A percentile compares a stretch with the other conserved stretches of the same genome.
Evolutionary conservation across 2,329 filamentous ascomycete genomes (phyloP).

Genomic region (Aspergillus ustus): DNA sequence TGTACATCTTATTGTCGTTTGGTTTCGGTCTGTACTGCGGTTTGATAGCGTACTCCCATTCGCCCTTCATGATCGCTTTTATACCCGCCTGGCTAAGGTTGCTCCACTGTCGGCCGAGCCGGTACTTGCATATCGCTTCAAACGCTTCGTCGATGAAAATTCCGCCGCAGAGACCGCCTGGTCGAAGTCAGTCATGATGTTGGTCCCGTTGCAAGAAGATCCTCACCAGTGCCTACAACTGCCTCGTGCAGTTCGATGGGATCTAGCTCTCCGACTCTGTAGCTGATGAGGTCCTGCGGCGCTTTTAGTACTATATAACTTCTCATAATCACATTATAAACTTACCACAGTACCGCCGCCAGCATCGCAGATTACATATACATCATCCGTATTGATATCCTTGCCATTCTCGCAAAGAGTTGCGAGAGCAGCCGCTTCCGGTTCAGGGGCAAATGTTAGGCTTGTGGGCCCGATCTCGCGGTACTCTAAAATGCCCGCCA

Average conservation of each 20-base stretch:
- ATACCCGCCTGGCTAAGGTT: conserved; percentile 3
- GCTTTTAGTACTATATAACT: neutral
- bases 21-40: neutral
- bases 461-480: neutral
- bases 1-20: neutral
- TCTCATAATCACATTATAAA: neutral
- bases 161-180: neutral
- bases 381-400: neutral
- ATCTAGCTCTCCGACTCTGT: neutral
- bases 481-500: neutral
- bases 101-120: neutral
- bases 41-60: conserved; percentile 1
- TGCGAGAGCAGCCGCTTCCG: neutral
- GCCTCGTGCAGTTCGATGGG: conserved; percentile 6
- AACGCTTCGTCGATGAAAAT: conserved; percentile 5
- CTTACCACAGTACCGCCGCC: conserved; percentile 2
- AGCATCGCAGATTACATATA: conserved; percentile 3
- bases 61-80: conserved; percentile 2
- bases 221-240: conserved; percentile 2
- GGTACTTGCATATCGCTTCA: neutral
- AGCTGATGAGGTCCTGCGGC: conserved; percentile 1
- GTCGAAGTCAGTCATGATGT: too few relatives aligned
- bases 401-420: neutral
- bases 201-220: too few relatives aligned
- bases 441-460: conserved; percentile 1